Conservation (phyloP, 2,329 filamentous ascomycete species). For the Sclerotinia borealis region DNA sequence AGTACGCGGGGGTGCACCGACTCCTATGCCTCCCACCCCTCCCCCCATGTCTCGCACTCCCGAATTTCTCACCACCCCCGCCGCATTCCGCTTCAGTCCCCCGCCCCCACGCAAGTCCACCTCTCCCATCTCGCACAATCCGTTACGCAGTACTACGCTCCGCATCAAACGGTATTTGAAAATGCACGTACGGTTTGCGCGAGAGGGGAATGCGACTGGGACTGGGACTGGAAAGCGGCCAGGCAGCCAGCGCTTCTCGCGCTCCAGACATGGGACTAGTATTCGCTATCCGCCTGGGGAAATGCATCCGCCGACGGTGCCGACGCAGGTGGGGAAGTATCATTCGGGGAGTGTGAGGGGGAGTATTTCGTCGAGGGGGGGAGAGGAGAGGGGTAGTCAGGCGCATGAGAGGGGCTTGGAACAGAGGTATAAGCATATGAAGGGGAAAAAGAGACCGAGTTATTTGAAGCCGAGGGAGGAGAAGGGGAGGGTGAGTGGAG, state of each 20-base stretch:
- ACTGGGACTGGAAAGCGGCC: no score
- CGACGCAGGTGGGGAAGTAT: conserved; percentile 2
- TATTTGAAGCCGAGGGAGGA: background rate
- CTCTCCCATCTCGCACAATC: background rate
- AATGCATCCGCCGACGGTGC: background rate
- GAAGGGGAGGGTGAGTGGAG: background rate
- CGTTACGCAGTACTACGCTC: background rate
- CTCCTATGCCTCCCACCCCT: background rate
- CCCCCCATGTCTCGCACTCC: background rate
- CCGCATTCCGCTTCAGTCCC: background rate
- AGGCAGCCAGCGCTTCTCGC: background rate
- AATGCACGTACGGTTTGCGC: background rate
- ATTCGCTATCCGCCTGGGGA: background rate
- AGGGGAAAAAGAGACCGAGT: background rate
- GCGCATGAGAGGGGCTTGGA: background rate
- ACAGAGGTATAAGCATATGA: background rate
- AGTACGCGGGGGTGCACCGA: background rate
- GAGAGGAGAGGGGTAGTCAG: background rate
- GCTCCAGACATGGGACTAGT: background rate
- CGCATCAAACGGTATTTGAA: background rate
- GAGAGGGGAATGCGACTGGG: no score
- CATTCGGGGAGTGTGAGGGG: background rate
- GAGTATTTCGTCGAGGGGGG: background rate
- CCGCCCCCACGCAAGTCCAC: background rate
- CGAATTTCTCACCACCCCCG: background rate